Base-by-base conservation (phyloP, 306 rosid genomes). In the Sesbania bispinosa region DNA sequence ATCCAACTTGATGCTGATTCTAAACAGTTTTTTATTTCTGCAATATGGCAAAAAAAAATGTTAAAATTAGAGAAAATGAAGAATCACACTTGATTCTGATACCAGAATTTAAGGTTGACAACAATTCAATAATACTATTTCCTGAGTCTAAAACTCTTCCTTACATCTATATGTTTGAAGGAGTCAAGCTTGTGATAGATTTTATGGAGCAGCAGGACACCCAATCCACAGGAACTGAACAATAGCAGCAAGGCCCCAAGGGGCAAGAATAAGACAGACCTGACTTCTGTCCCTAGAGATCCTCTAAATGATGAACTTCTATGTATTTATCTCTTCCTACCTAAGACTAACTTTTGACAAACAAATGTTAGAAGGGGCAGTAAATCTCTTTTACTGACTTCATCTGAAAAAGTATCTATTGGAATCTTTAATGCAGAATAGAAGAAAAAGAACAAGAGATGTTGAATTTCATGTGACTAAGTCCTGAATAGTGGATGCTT, bases 251-350 rank as follows among this genome's bases (percentile, higher is more conserved):
- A n/a, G n/a, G n/a, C n/a, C n/a, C n/a, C n/a, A n/a, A n/a, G n/a
- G n/a, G n/a, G n/a, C n/a, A 72, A 53, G 70, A 79, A 77, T 63
- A 76, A 78, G 82, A 85, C 84, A 71, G 62, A 45, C 66, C 73
- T 46, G 46, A 27, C 42, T 38, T 67, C 33, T 67, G 66, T 67
- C 68, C 70, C 71, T 62, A 74, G 50, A 71, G 77, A 75, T 76
- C 66, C 72, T 68, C 80, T 53, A 78, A 48, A 67, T 64, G 84
- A 59, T 67, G 76, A 48, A 70, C 74, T 75, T 75, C 21, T 77
- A 45, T 77, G 77, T 64, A 51, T 57, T 70, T 85, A 77, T 48
- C 82, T 71, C 51, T 67, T 73, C 50, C 71, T 64, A 35, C 77
- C 75, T 54, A 5, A 62, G 64, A 79, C 64, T 62, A 73, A 85